Evolutionary conservation across 768 basidiomycete genomes (phyloP).

Genomic region (Amanita brunnescens): DNA sequence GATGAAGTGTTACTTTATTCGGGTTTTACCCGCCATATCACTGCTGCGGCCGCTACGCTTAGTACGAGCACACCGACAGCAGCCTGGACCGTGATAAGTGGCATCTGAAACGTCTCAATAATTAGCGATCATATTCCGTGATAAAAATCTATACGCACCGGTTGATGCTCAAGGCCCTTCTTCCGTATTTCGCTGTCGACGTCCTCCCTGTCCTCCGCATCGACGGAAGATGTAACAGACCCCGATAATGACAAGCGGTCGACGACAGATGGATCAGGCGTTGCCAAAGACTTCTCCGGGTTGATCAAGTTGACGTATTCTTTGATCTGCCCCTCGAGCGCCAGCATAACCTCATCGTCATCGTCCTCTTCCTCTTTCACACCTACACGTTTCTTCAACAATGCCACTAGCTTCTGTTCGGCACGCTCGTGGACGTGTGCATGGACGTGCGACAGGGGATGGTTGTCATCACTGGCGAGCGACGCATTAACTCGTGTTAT

Average conservation of each 20-base stretch:
- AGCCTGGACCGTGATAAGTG: conserved; percentile 36
- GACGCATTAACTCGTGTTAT: conserved; percentile 12
- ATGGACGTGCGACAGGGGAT: not conserved
- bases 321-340: not conserved
- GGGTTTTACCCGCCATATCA: conserved; percentile 60
- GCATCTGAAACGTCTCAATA: conserved; percentile 10
- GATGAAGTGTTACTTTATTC: conserved; percentile 14
- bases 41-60: conserved; percentile 61
- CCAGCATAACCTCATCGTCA: not conserved
- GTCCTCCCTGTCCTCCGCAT: conserved; percentile 1
- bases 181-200: not conserved
- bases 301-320: conserved; percentile 7
- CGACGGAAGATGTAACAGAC: conserved; percentile 1
- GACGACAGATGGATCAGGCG: conserved; percentile 17
- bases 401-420: conserved; percentile 17
- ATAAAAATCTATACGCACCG: not conserved
- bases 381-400: conserved; percentile 10
- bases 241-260: conserved; percentile 6
- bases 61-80: conserved; percentile 59
- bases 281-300: conserved; percentile 14
- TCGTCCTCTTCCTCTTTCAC: conserved; percentile 13
- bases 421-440: conserved; percentile 4
- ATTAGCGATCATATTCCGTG: not conserved
- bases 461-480: conserved; percentile 17
- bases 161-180: not conserved